These are phyloP conservation scores for Kockovaella imperatae DNA, from an alignment of 768 basidiomycete species.

Conservation along the genomic window DNA sequence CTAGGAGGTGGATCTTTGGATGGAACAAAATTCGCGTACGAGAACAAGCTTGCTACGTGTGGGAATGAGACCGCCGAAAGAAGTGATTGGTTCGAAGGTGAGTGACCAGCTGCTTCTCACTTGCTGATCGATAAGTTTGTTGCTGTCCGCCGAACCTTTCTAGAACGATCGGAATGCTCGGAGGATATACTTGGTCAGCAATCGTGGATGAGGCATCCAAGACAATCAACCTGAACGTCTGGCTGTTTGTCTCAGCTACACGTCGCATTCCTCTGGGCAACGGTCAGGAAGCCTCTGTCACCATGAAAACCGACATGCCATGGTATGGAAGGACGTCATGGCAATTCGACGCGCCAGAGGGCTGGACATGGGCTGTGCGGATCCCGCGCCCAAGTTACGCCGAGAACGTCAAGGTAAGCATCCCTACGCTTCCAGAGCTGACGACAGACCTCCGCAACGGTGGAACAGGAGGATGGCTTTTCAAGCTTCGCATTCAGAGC, in stretches of 20 bases:
- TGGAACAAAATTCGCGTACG: conserved; percentile 27
- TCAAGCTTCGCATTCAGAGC: too few species aligned
- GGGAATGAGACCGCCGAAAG: conserved; percentile 21
- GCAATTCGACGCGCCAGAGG: conserved; percentile 14
- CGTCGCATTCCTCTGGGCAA: conserved; percentile 10
- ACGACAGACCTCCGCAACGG: neutral
- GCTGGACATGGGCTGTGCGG: conserved; percentile 10
- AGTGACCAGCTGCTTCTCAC: conserved; percentile 5
- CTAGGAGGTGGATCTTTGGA: conserved; percentile 24
- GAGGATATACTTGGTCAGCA: conserved; percentile 23
- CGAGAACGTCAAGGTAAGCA: conserved; percentile 8
- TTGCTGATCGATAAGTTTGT: conserved; percentile 11
- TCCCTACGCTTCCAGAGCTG: neutral
- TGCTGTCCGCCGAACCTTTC: conserved; percentile 28
- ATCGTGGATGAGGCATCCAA: conserved; percentile 5
- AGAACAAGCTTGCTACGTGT: conserved; percentile 26
- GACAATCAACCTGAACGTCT: conserved; percentile 14
- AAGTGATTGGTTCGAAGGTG: conserved; percentile 32
- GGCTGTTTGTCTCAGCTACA: conserved; percentile 20
- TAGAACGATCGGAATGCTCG: conserved; percentile 22
- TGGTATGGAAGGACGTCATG: conserved; percentile 14
- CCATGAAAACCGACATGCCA: conserved; percentile 20
- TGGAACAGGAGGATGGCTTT: neutral
- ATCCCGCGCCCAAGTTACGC: conserved; percentile 20
- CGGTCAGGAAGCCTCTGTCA: conserved; percentile 9